Evolutionary conservation across 768 basidiomycete genomes (phyloP).

Genomic region (Scleroderma citrinum): DNA sequence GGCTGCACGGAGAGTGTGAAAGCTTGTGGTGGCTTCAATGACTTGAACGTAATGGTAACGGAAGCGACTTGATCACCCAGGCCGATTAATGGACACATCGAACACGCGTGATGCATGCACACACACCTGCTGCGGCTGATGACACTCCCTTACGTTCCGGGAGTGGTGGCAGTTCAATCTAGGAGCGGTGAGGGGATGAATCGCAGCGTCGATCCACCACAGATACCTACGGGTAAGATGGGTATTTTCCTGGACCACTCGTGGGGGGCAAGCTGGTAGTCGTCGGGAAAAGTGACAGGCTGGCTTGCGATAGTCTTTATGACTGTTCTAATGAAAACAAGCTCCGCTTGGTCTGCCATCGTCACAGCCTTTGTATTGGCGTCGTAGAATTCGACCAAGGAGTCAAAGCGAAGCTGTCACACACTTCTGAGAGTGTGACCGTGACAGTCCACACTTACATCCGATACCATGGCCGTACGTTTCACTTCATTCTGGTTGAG

Average conservation of each 20-base stretch:
- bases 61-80: slow-evolving; percentile 11
- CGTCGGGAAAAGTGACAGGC: slow-evolving; percentile 62
- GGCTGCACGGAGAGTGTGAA: slow-evolving; percentile 68
- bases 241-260: slow-evolving; percentile 66
- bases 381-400: slow-evolving; percentile 2
- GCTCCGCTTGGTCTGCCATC: slow-evolving; percentile 54
- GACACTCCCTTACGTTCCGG: slow-evolving; percentile 43
- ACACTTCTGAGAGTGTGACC: slow-evolving; percentile 12
- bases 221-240: slow-evolving; percentile 51
- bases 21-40: slow-evolving; percentile 76
- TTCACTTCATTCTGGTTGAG: neutral
- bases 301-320: slow-evolving; percentile 59
- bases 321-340: slow-evolving; percentile 62
- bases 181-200: slow-evolving; percentile 6
- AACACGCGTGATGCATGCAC: neutral
- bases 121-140: slow-evolving; percentile 29
- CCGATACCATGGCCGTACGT: slow-evolving; percentile 35
- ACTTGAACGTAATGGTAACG: slow-evolving; percentile 81
- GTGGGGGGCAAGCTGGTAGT: slow-evolving; percentile 69
- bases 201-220: neutral
- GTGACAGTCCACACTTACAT: slow-evolving; percentile 10
- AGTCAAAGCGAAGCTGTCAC: slow-evolving; percentile 4
- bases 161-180: slow-evolving; percentile 58
- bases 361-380: neutral
- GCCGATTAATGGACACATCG: slow-evolving; percentile 6